Evolutionary conservation across 2,329 filamentous ascomycete species (phyloP), one percentile per base, ranked within the genome.

Genomic region (Talaromyces piceae): DNA sequence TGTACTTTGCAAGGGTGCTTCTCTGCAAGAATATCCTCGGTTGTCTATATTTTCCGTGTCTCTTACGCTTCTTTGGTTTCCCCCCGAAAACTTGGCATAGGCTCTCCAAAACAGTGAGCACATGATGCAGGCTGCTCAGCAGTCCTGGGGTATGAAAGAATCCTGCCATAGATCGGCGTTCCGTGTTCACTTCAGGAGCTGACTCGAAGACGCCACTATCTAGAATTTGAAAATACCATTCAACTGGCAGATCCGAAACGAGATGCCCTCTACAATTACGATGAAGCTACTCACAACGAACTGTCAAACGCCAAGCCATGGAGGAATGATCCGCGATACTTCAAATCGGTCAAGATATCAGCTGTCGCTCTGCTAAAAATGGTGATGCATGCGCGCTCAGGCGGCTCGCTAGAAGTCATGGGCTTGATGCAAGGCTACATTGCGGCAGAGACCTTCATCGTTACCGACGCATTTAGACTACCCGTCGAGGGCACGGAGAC

Each of bases 401-500:
- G 93, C 58, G 91, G 93, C 52, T 83, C 82, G 25, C 80, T 97
- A 58, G 93, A 98, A 74, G 81, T 98, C 62, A 98, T 98, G 93
- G 93, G 93, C 52, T 71, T 98, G 61, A 98, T 98, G 93, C 87
- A 95, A 66, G 93, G 93, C 56, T 95, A 95, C 69, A 86, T 95
- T 46, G 81, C 88, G 58, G 83, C 84, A 39, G 85, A 94, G 62
- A 83, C 73, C 4, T 88, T 98, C 63, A 82, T 98, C 58, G 86
- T 98, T 49, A 97, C 91, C 1, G 93, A 98, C 65, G 89, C 91
- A 23, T 93, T 97, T 71, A 83, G 91, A 18, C 75, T 98, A 33
- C 93, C 93, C 0, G 93, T 98, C 37, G 93, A 98, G 67, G 93
- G 93, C 23, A 98, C 93, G n/a, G 93, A 98, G 73, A 98, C 93